These are phyloP conservation scores for Mycosphaerella sp. DNA, from an alignment of 2,329 filamentous ascomycete genomes.

Conservation along the genomic window DNA sequence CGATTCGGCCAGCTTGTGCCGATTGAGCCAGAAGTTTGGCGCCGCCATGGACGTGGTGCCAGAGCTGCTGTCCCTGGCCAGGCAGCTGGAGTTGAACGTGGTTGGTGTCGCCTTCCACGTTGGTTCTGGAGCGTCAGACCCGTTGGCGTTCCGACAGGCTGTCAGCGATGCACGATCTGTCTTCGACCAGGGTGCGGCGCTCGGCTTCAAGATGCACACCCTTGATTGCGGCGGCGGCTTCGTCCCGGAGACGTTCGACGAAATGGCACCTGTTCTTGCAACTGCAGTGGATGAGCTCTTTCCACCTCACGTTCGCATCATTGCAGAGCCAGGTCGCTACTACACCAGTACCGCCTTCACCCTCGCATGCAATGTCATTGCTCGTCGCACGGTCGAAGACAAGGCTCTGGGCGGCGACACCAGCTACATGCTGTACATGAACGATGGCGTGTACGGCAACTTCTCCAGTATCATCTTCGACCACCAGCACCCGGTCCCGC, in stretches of 20 bases:
- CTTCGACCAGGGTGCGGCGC: conserved; percentile 71
- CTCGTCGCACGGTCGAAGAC: conserved; percentile 79
- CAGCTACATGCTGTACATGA: conserved; percentile 95
- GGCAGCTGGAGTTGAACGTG: conserved; percentile 77
- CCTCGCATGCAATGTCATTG: conserved; percentile 91
- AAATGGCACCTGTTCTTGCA: conserved; percentile 75
- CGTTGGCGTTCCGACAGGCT: conserved; percentile 82
- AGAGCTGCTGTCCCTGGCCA: conserved; percentile 70
- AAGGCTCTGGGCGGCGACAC: conserved; percentile 51
- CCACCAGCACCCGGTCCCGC: conserved; percentile 84
- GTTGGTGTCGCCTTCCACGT: conserved; percentile 98
- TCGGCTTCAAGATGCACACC: conserved; percentile 76
- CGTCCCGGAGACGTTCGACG: conserved; percentile 81
- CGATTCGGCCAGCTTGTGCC: conserved; percentile 89
- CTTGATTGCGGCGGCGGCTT: conserved; percentile 95
- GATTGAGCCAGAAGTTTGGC: conserved; percentile 94
- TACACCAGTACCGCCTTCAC: conserved; percentile 93
- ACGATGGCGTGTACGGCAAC: conserved; percentile 96
- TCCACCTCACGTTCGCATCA: conserved; percentile 73
- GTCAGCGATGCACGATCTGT: conserved; percentile 82
- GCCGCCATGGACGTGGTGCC: conserved; percentile 77
- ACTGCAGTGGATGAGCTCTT: conserved; percentile 82
- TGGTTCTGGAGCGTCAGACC: conserved; percentile 90
- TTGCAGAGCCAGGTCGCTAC: conserved; percentile 93
- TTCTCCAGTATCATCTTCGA: conserved; percentile 99